Conservation (phyloP, 2,329 filamentous ascomycete species). For the Xylaria sp. region DNA sequence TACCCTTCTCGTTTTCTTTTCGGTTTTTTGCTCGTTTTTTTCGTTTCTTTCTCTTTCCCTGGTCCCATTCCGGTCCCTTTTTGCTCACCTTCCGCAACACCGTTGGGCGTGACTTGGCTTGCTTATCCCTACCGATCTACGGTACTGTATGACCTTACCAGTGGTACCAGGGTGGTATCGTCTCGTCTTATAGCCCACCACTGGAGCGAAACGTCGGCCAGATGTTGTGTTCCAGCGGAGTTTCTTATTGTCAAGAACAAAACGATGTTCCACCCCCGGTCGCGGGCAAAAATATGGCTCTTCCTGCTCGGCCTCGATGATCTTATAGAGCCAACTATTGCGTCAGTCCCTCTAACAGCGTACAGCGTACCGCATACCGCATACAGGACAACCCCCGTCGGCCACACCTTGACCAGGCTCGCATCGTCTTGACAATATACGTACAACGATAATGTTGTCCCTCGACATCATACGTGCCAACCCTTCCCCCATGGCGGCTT, state of each 20-base stretch:
- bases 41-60: neutral
- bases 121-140: slow-evolving; percentile 31
- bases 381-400: slow-evolving; percentile 25
- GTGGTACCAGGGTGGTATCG: slow-evolving; percentile 30
- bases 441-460: slow-evolving; percentile 19
- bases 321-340: slow-evolving; percentile 43
- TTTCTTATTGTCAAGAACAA: slow-evolving; percentile 13
- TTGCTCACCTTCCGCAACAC: slow-evolving; percentile 33
- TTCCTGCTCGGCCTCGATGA: slow-evolving; percentile 34
- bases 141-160: slow-evolving; percentile 28
- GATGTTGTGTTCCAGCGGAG: slow-evolving; percentile 7
- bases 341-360: slow-evolving; percentile 38
- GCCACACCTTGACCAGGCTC: slow-evolving; percentile 39
- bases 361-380: slow-evolving; percentile 8
- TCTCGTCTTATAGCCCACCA: slow-evolving; percentile 26
- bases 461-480: slow-evolving; percentile 35
- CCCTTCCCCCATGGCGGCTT: slow-evolving; percentile 32
- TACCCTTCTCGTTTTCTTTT: slow-evolving; percentile 11
- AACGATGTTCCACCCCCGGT: slow-evolving; percentile 16
- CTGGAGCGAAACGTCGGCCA: neutral
- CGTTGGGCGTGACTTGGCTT: slow-evolving; percentile 11
- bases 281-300: slow-evolving; percentile 17
- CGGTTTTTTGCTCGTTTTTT: neutral
- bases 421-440: slow-evolving; percentile 27
- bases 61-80: slow-evolving; percentile 29